Evolutionary conservation across 1,284 basidiomycete species (phyloP).

Genomic region (Puccinia hordei): DNA sequence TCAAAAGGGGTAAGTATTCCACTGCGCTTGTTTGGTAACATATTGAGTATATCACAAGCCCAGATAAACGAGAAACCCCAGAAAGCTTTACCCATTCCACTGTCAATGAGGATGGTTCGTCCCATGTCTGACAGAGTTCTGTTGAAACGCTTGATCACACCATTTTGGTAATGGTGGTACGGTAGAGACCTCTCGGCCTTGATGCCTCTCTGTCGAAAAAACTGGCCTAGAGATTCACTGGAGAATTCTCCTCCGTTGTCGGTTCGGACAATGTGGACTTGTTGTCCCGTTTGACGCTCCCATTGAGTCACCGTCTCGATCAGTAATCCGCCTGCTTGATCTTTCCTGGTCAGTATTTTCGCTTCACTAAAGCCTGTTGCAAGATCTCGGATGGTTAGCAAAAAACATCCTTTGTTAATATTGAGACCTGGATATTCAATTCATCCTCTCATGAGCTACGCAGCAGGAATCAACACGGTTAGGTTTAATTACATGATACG

Average conservation of each 20-base stretch:
- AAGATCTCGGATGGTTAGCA: background rate
- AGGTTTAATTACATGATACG: too few species aligned
- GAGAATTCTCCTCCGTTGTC: constrained; percentile 10
- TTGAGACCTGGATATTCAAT: too few species aligned
- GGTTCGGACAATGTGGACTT: background rate
- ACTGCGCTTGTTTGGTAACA: too few species aligned
- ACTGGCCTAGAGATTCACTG: background rate
- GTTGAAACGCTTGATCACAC: background rate
- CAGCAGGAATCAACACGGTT: too few species aligned
- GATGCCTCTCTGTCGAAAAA: background rate
- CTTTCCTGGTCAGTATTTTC: background rate
- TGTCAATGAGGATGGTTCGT: too few species aligned
- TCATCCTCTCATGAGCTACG: too few species aligned
- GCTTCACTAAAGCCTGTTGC: background rate
- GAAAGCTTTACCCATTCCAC: background rate
- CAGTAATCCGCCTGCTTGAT: background rate
- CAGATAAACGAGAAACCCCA: too few species aligned
- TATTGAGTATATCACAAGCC: too few species aligned
- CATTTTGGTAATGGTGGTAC: constrained; percentile 9
- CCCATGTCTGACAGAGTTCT: too few species aligned
- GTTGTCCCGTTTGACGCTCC: background rate
- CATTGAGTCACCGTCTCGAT: background rate
- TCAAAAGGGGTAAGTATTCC: too few species aligned
- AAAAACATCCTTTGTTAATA: background rate
- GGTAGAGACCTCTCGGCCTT: background rate